Evolutionary conservation across 208 protist species (phyloP).

Genomic region (Crithidia fasciculata): DNA sequence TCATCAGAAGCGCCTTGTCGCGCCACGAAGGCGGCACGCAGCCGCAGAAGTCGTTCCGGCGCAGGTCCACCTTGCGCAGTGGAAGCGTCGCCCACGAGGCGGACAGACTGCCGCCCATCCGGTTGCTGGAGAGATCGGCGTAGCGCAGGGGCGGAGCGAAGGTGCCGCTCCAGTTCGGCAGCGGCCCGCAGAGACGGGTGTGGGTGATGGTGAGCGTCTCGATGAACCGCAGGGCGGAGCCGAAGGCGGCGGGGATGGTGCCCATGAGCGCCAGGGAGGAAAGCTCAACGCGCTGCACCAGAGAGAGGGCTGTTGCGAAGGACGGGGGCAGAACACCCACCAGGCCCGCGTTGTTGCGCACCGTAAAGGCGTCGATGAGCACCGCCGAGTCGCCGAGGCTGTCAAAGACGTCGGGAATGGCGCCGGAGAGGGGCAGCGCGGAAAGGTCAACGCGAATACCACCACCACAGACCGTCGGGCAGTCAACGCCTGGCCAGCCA

Average conservation of each 20-base stretch:
- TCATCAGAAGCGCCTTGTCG: background rate
- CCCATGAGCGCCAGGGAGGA: slow-evolving; percentile 8
- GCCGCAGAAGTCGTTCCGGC: slow-evolving; percentile 14
- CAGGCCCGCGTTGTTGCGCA: background rate
- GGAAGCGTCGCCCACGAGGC: slow-evolving; percentile 5
- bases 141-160: background rate
- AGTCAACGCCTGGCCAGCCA: background rate
- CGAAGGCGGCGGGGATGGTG: slow-evolving; percentile 1
- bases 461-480: background rate
- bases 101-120: slow-evolving; percentile 1
- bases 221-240: slow-evolving; percentile 6
- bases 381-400: background rate
- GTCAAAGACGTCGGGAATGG: background rate
- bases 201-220: slow-evolving; percentile 1
- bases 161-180: slow-evolving; percentile 3
- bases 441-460: slow-evolving; percentile 11
- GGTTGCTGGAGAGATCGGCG: background rate
- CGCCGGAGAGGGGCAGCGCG: slow-evolving; percentile 2
- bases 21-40: slow-evolving; percentile 12
- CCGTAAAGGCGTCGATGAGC: background rate
- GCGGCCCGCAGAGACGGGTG: slow-evolving; percentile 6
- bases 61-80: slow-evolving; percentile 6
- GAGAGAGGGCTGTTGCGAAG: background rate
- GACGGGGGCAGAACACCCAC: background rate
- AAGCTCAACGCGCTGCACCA: slow-evolving; percentile 4